phyloP scores from a whole-genome alignment of 164 flowering plant genomes.

The Magnolia sinica region DNA sequence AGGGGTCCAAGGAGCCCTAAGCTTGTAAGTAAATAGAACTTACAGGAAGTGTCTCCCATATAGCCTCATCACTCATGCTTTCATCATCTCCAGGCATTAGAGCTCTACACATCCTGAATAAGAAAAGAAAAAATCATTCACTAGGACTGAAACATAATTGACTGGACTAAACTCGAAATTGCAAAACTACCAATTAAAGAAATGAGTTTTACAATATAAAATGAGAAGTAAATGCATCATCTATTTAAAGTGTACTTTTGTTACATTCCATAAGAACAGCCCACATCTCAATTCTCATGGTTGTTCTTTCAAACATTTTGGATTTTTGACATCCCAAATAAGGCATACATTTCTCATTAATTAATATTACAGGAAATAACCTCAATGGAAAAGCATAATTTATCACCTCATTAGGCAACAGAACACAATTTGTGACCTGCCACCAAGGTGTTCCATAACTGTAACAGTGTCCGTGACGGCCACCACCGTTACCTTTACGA shows the following conservation, averaged over 20 bases:
- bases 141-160: background rate
- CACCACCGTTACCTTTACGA: too few species aligned
- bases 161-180: background rate
- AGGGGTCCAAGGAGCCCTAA: background rate
- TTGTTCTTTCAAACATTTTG: too few species aligned
- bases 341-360: too few species aligned
- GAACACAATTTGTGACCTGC: background rate
- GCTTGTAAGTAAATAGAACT: conserved; percentile 24
- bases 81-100: conserved; percentile 97
- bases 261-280: background rate
- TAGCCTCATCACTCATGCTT: conserved; percentile 81
- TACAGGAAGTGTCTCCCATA: conserved; percentile 98
- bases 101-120: conserved; percentile 83
- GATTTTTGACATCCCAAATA: too few species aligned
- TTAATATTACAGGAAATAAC: too few species aligned
- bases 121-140: background rate
- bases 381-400: background rate
- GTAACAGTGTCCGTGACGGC: too few species aligned
- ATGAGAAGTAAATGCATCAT: background rate
- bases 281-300: too few species aligned
- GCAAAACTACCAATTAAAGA: background rate
- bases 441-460: too few species aligned
- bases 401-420: background rate
- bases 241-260: background rate
- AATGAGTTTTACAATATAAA: too few species aligned